These are phyloP conservation scores for Teunomyces gatunensis DNA, from an alignment of 805 yeast species.

Conservation along the genomic window DNA sequence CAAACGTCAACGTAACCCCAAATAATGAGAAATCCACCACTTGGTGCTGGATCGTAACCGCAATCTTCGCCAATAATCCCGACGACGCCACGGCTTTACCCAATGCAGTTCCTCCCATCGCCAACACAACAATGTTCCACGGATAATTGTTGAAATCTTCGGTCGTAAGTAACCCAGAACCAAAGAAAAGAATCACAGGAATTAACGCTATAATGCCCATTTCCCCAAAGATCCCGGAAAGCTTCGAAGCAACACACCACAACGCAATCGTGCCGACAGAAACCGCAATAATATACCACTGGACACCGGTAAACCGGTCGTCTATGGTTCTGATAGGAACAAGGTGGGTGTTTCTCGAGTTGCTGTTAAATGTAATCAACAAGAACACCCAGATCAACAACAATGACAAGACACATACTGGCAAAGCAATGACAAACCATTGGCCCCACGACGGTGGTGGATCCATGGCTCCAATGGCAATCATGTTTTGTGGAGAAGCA, in stretches of 20 bases:
- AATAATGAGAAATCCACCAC: slow-evolving; percentile 71
- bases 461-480: slow-evolving; percentile 50
- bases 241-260: slow-evolving; percentile 85
- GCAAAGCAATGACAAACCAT: slow-evolving; percentile 53
- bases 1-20: slow-evolving; percentile 69
- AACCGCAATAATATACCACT: slow-evolving; percentile 70
- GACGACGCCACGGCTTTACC: slow-evolving; percentile 95
- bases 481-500: slow-evolving; percentile 54
- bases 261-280: slow-evolving; percentile 70
- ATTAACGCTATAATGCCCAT: slow-evolving; percentile 95
- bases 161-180: slow-evolving; percentile 79
- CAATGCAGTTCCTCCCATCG: slow-evolving; percentile 96
- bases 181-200: slow-evolving; percentile 89
- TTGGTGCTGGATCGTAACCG: slow-evolving; percentile 58
- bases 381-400: slow-evolving; percentile 46
- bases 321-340: slow-evolving; percentile 56
- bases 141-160: slow-evolving; percentile 95
- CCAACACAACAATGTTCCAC: slow-evolving; percentile 93
- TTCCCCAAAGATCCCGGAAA: slow-evolving; percentile 78
- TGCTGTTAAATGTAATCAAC: slow-evolving; percentile 55
- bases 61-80: slow-evolving; percentile 79
- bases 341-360: slow-evolving; percentile 44
- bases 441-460: slow-evolving; percentile 58
- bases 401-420: slow-evolving; percentile 42
- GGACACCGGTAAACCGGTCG: slow-evolving; percentile 69